Evolutionary conservation across 1,284 basidiomycete species (phyloP), one percentile per base, ranked within the genome.

Genomic region (Heterobasidion annosum): DNA sequence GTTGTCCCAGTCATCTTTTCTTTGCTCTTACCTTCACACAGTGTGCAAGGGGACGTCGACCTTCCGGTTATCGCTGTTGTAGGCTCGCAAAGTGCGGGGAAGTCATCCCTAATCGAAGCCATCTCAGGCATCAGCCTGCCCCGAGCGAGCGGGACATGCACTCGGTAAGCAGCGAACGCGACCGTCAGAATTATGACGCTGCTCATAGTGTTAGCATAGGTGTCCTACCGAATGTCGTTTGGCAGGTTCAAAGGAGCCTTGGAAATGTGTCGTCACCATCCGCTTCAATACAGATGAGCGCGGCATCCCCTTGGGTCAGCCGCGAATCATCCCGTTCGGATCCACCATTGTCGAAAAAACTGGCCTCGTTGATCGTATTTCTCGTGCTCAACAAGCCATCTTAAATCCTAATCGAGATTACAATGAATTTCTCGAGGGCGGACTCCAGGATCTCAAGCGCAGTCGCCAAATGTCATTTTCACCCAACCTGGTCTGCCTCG

Each of bases 381-480:
- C 79, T 5, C 75, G 83, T 0, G 88, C 88, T 0, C 89, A 91
- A 63, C 68, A 73, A 0, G 88, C 88, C 0, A 82, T 90, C 13
- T 69, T 91, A 2, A 87, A 85, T 59, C 87, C 86, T 0, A 69
- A 64, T 19, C 68, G 63, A 2, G 58, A 70, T 15, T 37, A 58
- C 0, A 54, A 63, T 0, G 53, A 59, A 0, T 79, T 80, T 58
- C 69, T 85, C 15, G 59, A 70, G 0, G 67, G 66, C 0, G 70
- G 70, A 0, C 65, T 73, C 0, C 58, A 68, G 0, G 63, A 59
- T 12, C 54, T 61, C 15, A 62, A 64, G 2, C 62, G 64, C 2
- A 48, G 54, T 34, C 47, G 65, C 1, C 71, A 80, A 53, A 54
- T 80, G 0, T 75, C 73, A 0, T 90, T 89, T 62, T 87, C 86